Conservation (phyloP, 2,329 filamentous ascomycete species). For the Phaeomoniella chlamydospora region DNA sequence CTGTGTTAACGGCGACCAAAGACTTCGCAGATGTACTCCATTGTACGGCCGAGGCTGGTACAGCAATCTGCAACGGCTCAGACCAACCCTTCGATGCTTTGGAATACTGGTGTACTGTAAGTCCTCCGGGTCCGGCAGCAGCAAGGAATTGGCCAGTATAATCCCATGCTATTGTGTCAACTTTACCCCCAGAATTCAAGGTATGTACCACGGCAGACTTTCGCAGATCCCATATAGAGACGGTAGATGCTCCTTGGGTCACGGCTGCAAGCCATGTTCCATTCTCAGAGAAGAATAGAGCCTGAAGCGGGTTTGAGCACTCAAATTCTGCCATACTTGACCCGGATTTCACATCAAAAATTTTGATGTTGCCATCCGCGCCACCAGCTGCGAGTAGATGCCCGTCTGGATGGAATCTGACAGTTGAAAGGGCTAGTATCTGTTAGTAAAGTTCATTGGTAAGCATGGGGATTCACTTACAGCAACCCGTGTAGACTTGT, state of each 20-base stretch:
- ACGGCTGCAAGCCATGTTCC: slow-evolving; percentile 88
- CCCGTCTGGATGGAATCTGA: slow-evolving; percentile 91
- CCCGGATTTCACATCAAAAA: slow-evolving; percentile 76
- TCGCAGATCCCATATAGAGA: slow-evolving; percentile 83
- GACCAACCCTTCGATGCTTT: slow-evolving; percentile 83
- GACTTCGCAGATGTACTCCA: slow-evolving; percentile 68
- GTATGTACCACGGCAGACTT: slow-evolving; percentile 60
- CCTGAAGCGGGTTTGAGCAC: slow-evolving; percentile 50
- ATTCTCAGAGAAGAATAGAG: slow-evolving; percentile 84
- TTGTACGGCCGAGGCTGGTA: slow-evolving; percentile 55
- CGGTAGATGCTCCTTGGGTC: slow-evolving; percentile 59
- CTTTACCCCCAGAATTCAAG: slow-evolving; percentile 69
- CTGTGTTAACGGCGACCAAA: slow-evolving; percentile 58
- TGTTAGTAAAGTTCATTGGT: slow-evolving; percentile 6
- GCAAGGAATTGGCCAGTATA: slow-evolving; percentile 90
- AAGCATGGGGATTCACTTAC: slow-evolving; percentile 37
- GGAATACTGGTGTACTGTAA: slow-evolving; percentile 78
- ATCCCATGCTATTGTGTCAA: slow-evolving; percentile 73
- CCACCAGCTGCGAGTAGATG: slow-evolving; percentile 80
- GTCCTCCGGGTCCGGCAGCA: slow-evolving; percentile 61
- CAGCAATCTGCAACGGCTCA: slow-evolving; percentile 64
- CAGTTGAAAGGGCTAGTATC: slow-evolving; percentile 52
- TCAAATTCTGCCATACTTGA: slow-evolving; percentile 62
- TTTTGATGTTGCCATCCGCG: slow-evolving; percentile 64
- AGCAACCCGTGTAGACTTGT: slow-evolving; percentile 64